Conservation (phyloP, 163 green algal genomes). For the Chlamydomonas reinhardtii region DNA sequence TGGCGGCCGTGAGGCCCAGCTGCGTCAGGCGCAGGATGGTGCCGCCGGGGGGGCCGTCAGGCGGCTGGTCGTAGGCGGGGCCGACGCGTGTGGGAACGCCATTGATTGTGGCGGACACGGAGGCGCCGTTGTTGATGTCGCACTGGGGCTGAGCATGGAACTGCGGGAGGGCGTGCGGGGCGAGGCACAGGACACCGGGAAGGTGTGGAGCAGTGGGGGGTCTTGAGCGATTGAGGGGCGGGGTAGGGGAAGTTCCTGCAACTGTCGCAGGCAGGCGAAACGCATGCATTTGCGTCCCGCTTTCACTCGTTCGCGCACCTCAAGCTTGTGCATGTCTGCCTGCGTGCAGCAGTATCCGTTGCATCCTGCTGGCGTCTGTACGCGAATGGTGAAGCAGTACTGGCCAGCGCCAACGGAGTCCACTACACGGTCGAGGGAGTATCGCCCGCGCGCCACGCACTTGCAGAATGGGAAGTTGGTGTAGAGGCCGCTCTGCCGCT, state of each 20-base stretch:
- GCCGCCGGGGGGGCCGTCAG: neutral
- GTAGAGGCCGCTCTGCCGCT: neutral
- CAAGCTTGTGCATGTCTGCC: conserved; percentile 1
- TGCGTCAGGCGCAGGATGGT: conserved; percentile 21
- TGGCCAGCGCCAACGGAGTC: neutral
- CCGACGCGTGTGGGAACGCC: neutral
- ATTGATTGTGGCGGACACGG: neutral
- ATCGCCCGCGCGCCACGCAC: neutral
- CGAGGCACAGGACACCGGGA: too few relatives aligned
- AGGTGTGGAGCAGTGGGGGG: neutral
- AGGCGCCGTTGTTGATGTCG: neutral
- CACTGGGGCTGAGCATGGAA: neutral
- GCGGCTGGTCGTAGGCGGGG: neutral
- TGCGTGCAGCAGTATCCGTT: conserved; percentile 3
- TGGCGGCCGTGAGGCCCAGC: neutral
- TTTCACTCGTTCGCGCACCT: neutral
- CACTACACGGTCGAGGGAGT: neutral
- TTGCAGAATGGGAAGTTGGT: neutral
- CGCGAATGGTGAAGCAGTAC: conserved; percentile 12
- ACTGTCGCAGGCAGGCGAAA: neutral
- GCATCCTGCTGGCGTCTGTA: neutral
- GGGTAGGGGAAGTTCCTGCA: neutral
- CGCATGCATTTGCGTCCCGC: neutral
- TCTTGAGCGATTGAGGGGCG: too few relatives aligned
- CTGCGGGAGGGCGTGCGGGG: neutral